These are phyloP conservation scores for Amanita rimosa DNA, from an alignment of 768 basidiomycete species.

Conservation along the genomic window DNA sequence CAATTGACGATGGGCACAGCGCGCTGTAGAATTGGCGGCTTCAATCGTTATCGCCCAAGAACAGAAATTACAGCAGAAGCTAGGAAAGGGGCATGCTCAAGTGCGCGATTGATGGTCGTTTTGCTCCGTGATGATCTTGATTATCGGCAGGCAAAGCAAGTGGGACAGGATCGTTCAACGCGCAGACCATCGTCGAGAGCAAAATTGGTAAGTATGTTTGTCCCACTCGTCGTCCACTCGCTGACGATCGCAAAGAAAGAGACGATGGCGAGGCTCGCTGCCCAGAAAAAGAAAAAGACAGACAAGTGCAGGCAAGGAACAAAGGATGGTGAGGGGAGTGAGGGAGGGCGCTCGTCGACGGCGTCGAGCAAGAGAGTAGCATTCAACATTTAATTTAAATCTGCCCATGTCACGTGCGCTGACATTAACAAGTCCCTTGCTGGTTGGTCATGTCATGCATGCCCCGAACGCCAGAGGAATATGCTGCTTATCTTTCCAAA, in stretches of 20 bases:
- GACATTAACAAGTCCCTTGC: no score
- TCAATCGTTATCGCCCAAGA: slow-evolving; percentile 36
- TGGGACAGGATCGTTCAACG: background rate
- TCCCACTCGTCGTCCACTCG: background rate
- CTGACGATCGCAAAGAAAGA: slow-evolving; percentile 22
- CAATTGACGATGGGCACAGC: slow-evolving; percentile 20
- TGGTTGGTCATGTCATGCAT: background rate
- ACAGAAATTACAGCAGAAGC: slow-evolving; percentile 27
- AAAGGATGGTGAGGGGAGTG: background rate
- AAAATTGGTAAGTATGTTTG: background rate
- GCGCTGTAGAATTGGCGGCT: slow-evolving; percentile 33
- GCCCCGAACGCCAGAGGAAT: background rate
- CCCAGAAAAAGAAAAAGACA: slow-evolving; percentile 27
- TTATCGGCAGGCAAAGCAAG: background rate
- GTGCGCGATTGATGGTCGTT: slow-evolving; percentile 11
- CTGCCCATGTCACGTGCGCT: background rate
- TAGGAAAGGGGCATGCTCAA: slow-evolving; percentile 29
- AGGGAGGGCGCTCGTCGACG: no score
- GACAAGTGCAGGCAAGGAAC: slow-evolving; percentile 24
- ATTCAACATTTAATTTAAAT: background rate
- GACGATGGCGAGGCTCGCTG: slow-evolving; percentile 25
- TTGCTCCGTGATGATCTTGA: background rate
- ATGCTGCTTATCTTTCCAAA: slow-evolving; percentile 1
- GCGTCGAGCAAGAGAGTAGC: background rate
- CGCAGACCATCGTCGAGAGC: background rate